Conservation (phyloP, 805 yeast species). For the Teunomyces kruisii region DNA sequence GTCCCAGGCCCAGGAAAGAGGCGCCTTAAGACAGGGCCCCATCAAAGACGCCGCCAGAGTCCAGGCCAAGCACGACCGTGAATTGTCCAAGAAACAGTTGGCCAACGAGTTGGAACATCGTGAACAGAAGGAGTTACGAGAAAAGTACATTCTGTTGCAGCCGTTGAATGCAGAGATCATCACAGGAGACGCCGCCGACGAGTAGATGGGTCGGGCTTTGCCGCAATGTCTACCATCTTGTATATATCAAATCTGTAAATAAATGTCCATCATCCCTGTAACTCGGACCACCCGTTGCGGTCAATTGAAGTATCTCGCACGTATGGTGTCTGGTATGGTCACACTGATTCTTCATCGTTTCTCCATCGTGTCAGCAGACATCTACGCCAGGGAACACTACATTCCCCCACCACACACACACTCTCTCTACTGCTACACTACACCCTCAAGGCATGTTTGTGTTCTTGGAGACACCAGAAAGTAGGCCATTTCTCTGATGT, state of each 20-base stretch:
- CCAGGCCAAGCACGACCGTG: constrained; percentile 38
- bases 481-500: constrained; percentile 33
- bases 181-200: not conserved
- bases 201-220: not conserved
- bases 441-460: constrained; percentile 31
- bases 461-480: constrained; percentile 50
- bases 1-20: constrained; percentile 68
- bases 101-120: constrained; percentile 66
- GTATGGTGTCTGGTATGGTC: too few species aligned
- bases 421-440: not conserved
- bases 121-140: constrained; percentile 58
- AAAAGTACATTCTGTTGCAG: constrained; percentile 57
- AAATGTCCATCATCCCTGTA: too few species aligned
- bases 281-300: too few species aligned
- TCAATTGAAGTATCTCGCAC: too few species aligned
- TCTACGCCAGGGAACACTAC: too few species aligned
- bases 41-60: constrained; percentile 75
- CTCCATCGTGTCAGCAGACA: too few species aligned
- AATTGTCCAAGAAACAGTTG: constrained; percentile 41
- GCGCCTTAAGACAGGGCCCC: constrained; percentile 77
- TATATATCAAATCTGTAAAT: not conserved
- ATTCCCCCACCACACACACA: too few species aligned
- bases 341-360: too few species aligned
- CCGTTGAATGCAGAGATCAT: constrained; percentile 49
- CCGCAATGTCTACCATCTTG: too few species aligned